A percentile compares a stretch with the other conserved stretches of the same genome.
These are phyloP conservation scores for Oryza officinalis DNA, from an alignment of 176 grass and related monocot species.

Conservation along the genomic window DNA sequence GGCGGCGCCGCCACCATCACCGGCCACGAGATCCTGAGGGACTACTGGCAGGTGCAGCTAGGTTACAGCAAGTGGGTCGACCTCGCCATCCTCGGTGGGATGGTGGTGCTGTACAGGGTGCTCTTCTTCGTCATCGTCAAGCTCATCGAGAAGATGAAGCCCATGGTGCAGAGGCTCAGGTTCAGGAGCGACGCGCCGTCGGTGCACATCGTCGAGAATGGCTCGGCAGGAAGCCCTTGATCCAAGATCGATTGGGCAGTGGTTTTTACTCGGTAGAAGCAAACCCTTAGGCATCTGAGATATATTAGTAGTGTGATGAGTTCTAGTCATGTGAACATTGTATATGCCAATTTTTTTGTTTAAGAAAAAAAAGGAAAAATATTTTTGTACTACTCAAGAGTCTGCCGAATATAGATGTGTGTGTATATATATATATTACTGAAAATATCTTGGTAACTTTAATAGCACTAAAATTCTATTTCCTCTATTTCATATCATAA, in stretches of 20 bases:
- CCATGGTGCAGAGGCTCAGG: conserved; percentile 55
- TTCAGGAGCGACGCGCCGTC: conserved; percentile 33
- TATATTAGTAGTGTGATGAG: background rate
- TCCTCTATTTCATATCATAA: too few species aligned
- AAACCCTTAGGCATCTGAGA: background rate
- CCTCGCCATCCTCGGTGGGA: conserved; percentile 59
- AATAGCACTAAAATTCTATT: background rate
- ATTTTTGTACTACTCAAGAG: background rate
- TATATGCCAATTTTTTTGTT: background rate
- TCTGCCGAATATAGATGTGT: background rate
- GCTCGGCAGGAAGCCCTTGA: background rate
- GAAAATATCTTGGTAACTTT: background rate
- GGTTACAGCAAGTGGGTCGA: conserved; percentile 85
- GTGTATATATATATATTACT: background rate
- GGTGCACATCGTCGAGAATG: conserved; percentile 11
- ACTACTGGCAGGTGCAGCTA: conserved; percentile 72
- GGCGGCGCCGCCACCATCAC: conserved; percentile 42
- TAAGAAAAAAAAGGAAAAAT: background rate
- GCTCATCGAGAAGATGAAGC: conserved; percentile 67
- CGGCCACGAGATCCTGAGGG: conserved; percentile 57
- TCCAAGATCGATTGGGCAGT: background rate
- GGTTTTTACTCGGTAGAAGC: background rate
- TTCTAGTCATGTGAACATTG: background rate
- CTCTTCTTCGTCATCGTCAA: conserved; percentile 73
- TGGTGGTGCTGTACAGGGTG: conserved; percentile 69